phyloP scores from a whole-genome alignment of 768 basidiomycete genomes.

The Boletales sp. region DNA sequence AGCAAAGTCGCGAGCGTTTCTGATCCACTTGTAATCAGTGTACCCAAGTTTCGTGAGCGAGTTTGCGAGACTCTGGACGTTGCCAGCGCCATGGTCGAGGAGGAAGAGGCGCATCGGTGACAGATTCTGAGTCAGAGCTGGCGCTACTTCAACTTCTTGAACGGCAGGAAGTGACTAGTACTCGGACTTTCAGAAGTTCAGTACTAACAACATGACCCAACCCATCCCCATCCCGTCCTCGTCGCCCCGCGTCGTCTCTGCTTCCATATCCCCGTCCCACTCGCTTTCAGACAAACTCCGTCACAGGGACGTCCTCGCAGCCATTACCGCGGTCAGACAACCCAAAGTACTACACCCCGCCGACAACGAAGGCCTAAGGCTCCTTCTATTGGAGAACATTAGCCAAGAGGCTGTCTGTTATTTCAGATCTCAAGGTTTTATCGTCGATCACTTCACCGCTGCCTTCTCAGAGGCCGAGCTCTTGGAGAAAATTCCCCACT shows the following conservation, averaged over 20 bases:
- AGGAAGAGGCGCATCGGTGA: constrained; percentile 67
- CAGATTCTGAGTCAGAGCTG: background rate
- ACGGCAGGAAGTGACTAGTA: no score
- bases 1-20: constrained; percentile 73
- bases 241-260: constrained; percentile 36
- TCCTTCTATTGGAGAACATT: constrained; percentile 94
- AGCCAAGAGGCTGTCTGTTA: constrained; percentile 81
- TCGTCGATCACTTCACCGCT: constrained; percentile 84
- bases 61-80: constrained; percentile 91
- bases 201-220: constrained; percentile 38
- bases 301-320: constrained; percentile 30
- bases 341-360: constrained; percentile 76
- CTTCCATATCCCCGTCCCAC: constrained; percentile 51
- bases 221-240: constrained; percentile 43
- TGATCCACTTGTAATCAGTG: constrained; percentile 81
- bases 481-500: constrained; percentile 71
- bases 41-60: constrained; percentile 82
- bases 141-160: no score
- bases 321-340: constrained; percentile 41
- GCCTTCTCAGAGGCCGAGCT: constrained; percentile 95
- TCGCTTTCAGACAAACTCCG: constrained; percentile 48
- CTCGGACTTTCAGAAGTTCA: constrained; percentile 8
- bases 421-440: constrained; percentile 81
- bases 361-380: constrained; percentile 74
- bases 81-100: constrained; percentile 96